Percentiles rank a stretch among this genome's conserved stretches.
Conservation (phyloP, 805 yeast species). For the Brettanomyces naardenensis region DNA sequence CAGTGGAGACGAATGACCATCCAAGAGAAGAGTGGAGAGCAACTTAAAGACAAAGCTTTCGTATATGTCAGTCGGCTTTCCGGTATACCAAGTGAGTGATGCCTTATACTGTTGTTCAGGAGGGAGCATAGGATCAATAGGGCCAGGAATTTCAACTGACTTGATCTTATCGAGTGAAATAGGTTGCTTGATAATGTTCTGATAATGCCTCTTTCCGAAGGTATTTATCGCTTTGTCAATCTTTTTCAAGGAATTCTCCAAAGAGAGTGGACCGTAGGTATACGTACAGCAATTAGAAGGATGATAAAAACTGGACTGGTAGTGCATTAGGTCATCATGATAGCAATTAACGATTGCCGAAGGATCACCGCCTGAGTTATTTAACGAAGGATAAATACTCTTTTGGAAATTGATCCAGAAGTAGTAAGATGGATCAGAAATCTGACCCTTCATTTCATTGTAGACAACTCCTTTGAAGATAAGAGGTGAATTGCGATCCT, state of each 20-base stretch:
- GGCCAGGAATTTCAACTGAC: constrained; percentile 50
- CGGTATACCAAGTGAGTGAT: constrained; percentile 85
- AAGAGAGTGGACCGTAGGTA: constrained; percentile 77
- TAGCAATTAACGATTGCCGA: constrained; percentile 61
- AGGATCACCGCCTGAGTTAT: constrained; percentile 96
- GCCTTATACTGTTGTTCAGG: constrained; percentile 63
- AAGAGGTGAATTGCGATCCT: constrained; percentile 53
- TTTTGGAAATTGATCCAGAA: constrained; percentile 81
- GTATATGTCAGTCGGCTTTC: constrained; percentile 60
- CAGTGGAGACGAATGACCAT: constrained; percentile 89
- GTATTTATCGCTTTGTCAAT: constrained; percentile 41
- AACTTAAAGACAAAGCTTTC: constrained; percentile 67
- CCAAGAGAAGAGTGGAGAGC: constrained; percentile 63
- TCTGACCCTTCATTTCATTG: constrained; percentile 98
- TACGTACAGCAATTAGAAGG: constrained; percentile 85
- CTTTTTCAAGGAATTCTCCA: constrained; percentile 50
- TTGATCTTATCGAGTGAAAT: constrained; percentile 29
- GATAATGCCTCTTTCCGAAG: constrained; percentile 43
- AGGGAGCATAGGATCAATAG: constrained; percentile 72
- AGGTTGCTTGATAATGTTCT: constrained; percentile 36
- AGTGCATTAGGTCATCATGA: constrained; percentile 69
- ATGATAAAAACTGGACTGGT: constrained; percentile 72
- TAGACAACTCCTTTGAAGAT: constrained; percentile 92
- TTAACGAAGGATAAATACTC: constrained; percentile 72
- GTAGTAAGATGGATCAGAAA: constrained; percentile 79